Base-by-base conservation (phyloP, 345 rosid species). In the Boechera stricta region DNA sequence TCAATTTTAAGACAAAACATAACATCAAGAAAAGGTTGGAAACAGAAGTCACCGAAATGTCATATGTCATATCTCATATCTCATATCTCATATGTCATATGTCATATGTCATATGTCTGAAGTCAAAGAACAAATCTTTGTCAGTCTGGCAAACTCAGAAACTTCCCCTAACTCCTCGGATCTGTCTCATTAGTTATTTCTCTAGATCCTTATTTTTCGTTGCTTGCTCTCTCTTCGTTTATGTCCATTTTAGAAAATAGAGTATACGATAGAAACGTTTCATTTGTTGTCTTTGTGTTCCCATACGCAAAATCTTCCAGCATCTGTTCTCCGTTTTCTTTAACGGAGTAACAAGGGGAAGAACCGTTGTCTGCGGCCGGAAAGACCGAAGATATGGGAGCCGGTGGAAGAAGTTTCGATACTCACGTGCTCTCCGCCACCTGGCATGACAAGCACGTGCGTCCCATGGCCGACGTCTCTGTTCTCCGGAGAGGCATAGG, bases 401-500 rank as follows among this genome's bases (percentile, higher is more conserved):
- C 73, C 69, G 64, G 57, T 39, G 73, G 77, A 1, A 33, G 15
- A 65, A 77, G 66, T 45, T 35, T 15, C 5, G 41, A 72, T 31
- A 31, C 16, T 13, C 73, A 72, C 55, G 41, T 49, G 48, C 0
- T 39, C 39, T 57, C 77, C 32, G 3, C 39, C 57, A 51, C 73
- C 42, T 78, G 35, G 45, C 62, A 59, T 15, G 57, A 78, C 8
- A 78, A 59, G 10, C 77, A 66, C 64, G 73, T 78, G 51, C 7
- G 0, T 66, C 51, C 45, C 16, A 2, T 57, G 5, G 29, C 26
- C 12, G 64, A 53, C 39, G 77, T 66, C 13, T 72, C 81, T 41
- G 49, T 39, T 51, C 73, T 78, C 29, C 41, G n/a, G 82, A 87
- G 73, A 86, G 79, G 33, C 35, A 88, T 90, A 7, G 48, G 67